These are phyloP conservation scores for Debaryomyces hansenii DNA, from an alignment of 805 yeast species.

Conservation along the genomic window DNA sequence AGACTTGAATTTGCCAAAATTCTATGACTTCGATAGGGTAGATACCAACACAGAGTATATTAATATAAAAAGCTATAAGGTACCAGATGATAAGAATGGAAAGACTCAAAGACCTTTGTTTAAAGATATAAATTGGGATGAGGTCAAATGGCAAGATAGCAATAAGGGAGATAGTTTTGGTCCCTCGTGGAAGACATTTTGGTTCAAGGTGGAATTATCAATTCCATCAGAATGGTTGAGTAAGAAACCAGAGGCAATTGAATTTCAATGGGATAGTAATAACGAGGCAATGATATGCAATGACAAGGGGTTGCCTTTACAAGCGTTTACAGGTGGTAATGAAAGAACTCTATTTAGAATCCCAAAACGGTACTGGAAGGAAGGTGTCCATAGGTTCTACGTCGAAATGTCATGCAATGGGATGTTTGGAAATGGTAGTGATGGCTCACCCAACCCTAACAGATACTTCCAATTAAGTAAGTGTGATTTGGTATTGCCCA, in stretches of 20 bases:
- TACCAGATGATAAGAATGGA: constrained; percentile 54
- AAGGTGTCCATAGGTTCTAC: constrained; percentile 64
- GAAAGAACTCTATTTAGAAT: constrained; percentile 74
- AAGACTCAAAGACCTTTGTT: constrained; percentile 61
- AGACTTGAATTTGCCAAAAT: constrained; percentile 74
- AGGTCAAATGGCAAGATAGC: constrained; percentile 53
- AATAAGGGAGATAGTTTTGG: constrained; percentile 76
- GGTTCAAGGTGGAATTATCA: constrained; percentile 75
- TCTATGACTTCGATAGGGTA: constrained; percentile 63
- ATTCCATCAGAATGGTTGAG: constrained; percentile 62
- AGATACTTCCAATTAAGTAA: constrained; percentile 63
- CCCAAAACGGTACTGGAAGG: constrained; percentile 54
- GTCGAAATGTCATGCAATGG: constrained; percentile 92
- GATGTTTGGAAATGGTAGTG: constrained; percentile 75
- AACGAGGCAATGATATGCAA: constrained; percentile 84
- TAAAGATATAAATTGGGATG: constrained; percentile 51
- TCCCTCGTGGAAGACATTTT: constrained; percentile 96
- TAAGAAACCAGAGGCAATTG: constrained; percentile 47
- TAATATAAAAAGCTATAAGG: constrained; percentile 65
- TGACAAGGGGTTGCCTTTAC: constrained; percentile 65
- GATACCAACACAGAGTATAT: constrained; percentile 47
- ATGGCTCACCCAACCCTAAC: constrained; percentile 66
- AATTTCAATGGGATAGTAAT: constrained; percentile 81
- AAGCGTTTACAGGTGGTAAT: constrained; percentile 84
- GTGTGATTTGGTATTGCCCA: constrained; percentile 83